These are phyloP conservation scores for Aspergillus cejpii DNA, from an alignment of 2,329 filamentous ascomycete genomes.

Conservation along the genomic window DNA sequence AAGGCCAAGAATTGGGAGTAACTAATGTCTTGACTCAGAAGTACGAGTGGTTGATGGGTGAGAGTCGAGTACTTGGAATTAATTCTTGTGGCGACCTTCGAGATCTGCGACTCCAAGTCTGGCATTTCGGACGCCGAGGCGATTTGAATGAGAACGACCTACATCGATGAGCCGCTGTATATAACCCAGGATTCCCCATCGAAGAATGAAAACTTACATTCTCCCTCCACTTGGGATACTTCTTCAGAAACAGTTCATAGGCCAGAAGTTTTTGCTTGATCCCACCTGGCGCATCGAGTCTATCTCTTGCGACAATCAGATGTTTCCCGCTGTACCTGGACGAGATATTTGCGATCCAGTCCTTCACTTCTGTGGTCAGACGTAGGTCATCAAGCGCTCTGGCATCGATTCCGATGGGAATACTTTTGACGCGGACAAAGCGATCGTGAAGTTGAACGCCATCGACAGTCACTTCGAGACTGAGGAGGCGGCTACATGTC, in stretches of 20 bases:
- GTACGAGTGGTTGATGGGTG: constrained; percentile 83
- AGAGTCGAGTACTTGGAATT: constrained; percentile 84
- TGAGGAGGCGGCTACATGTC: constrained; percentile 81
- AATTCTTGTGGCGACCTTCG: constrained; percentile 86
- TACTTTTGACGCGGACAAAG: constrained; percentile 74
- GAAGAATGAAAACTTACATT: constrained; percentile 40
- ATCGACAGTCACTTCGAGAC: constrained; percentile 74
- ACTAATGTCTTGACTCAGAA: constrained; percentile 86
- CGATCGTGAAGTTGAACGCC: constrained; percentile 82
- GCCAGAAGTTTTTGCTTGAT: constrained; percentile 87
- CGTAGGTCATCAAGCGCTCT: constrained; percentile 62
- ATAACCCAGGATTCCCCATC: neutral
- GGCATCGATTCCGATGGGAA: constrained; percentile 83
- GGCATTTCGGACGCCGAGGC: constrained; percentile 77
- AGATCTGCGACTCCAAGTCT: constrained; percentile 77
- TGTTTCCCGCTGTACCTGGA: constrained; percentile 79
- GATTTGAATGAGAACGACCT: constrained; percentile 86
- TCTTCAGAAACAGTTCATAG: constrained; percentile 86
- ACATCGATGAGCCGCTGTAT: constrained; percentile 3
- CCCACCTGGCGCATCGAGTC: constrained; percentile 83
- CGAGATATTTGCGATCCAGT: constrained; percentile 70
- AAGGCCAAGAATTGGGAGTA: constrained; percentile 89
- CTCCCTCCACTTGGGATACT: constrained; percentile 79
- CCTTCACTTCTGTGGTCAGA: constrained; percentile 61
- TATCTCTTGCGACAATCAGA: constrained; percentile 86